Percentiles rank a stretch among this genome's conserved stretches.
phyloP scores from a whole-genome alignment of 345 rosid genomes.

The Excoecaria agallocha region DNA sequence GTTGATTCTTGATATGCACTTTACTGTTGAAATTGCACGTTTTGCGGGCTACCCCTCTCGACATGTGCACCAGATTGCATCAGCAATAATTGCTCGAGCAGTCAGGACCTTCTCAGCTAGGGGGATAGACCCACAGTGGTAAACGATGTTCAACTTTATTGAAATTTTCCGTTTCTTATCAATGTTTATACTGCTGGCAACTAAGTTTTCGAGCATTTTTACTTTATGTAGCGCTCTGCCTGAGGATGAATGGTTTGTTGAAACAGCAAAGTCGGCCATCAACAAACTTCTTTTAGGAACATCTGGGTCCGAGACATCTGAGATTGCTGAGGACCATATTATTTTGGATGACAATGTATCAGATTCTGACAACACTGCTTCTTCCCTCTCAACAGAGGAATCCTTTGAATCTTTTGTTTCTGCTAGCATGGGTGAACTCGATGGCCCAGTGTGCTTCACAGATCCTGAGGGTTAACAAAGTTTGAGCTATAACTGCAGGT shows the following conservation, averaged over 20 bases:
- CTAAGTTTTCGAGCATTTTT: slow-evolving; percentile 7
- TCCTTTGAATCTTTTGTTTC: slow-evolving; percentile 82
- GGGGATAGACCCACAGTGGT: slow-evolving; percentile 87
- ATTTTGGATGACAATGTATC: slow-evolving; percentile 45
- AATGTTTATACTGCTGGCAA: not conserved
- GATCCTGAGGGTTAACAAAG: slow-evolving; percentile 57
- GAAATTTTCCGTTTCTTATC: not conserved
- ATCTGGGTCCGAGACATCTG: slow-evolving; percentile 79
- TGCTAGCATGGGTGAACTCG: slow-evolving; percentile 93
- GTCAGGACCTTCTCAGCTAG: slow-evolving; percentile 71
- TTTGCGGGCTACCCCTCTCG: slow-evolving; percentile 92
- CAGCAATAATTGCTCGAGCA: slow-evolving; percentile 84
- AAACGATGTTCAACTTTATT: slow-evolving; percentile 1
- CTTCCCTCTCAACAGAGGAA: slow-evolving; percentile 67
- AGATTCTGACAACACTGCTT: slow-evolving; percentile 54
- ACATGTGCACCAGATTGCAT: slow-evolving; percentile 76
- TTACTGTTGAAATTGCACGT: slow-evolving; percentile 97
- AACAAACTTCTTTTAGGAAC: slow-evolving; percentile 66
- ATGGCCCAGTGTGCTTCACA: slow-evolving; percentile 56
- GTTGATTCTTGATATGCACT: slow-evolving; percentile 98
- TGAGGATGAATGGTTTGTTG: slow-evolving; percentile 88
- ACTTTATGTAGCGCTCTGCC: slow-evolving; percentile 52
- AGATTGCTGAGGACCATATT: slow-evolving; percentile 62
- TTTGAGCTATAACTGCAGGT: not conserved
- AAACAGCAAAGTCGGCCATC: slow-evolving; percentile 85